phyloP scores from a whole-genome alignment of 495 filamentous ascomycete genomes.

The Trichoderma parareesei region DNA sequence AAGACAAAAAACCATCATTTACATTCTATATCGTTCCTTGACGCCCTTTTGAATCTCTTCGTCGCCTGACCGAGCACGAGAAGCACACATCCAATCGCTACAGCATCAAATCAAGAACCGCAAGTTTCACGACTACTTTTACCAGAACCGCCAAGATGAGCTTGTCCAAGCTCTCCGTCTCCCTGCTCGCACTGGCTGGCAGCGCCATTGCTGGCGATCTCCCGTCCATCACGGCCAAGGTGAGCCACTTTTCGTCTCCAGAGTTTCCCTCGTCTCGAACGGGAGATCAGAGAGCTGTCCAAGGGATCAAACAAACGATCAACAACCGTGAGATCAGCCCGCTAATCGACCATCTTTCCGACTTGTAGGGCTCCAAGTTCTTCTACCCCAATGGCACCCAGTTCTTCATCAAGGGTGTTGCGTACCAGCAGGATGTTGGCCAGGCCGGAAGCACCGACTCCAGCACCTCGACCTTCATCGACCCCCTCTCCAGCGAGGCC shows the following conservation, averaged over 20 bases:
- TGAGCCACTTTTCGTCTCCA: slow-evolving; percentile 8
- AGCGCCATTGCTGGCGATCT: slow-evolving; percentile 7
- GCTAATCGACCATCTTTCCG: background rate
- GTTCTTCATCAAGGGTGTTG: slow-evolving; percentile 84
- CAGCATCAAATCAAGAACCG: background rate
- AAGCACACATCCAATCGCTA: background rate
- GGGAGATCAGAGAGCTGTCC: background rate
- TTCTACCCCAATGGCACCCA: slow-evolving; percentile 59
- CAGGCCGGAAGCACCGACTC: slow-evolving; percentile 29
- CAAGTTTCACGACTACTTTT: background rate
- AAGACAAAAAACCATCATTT: background rate
- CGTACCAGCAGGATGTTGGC: slow-evolving; percentile 63
- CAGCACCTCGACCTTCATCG: slow-evolving; percentile 37
- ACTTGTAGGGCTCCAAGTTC: slow-evolving; percentile 50
- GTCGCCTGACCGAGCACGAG: too few relatives aligned
- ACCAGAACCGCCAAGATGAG: background rate
- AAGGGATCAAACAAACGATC: background rate
- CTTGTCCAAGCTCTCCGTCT: slow-evolving; percentile 12
- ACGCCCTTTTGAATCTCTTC: background rate
- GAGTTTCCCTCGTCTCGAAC: background rate
- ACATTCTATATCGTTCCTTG: background rate
- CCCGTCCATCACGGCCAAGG: slow-evolving; percentile 7
- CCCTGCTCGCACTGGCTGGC: slow-evolving; percentile 12
- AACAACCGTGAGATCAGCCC: background rate
- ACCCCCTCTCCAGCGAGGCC: slow-evolving; percentile 63